Evolutionary conservation across 2,329 filamentous ascomycete species (phyloP), one percentile per base, ranked within the genome.

Genomic region (Sporothrix pallida): DNA sequence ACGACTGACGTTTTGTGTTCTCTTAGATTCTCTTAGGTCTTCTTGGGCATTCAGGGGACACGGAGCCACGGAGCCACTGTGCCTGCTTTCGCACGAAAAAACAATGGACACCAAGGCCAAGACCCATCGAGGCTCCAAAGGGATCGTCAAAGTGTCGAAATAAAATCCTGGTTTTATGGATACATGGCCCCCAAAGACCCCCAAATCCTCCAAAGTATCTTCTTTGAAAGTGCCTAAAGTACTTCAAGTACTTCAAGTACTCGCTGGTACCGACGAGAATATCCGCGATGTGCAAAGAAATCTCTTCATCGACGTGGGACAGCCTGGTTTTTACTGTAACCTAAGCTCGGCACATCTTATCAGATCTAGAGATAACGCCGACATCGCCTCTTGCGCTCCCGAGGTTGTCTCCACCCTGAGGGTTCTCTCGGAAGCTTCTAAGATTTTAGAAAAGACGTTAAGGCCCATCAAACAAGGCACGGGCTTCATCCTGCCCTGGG

Each of bases 331-430:
- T 70, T 42, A 46, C 65, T 71, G 72, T 50, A n/a, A 37, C 60
- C 50, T 17, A 42, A n/a, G 52, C 52, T 54, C 48, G 44, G 56
- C 42, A 44, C 54, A 87, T 86, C 85, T 87, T 86, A 87, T 87
- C 84, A 81, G 85, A 87, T 87, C 84, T 81, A 77, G 81, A 84
- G 85, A 87, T 87, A 85, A 85, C 77, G 78, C 83, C 83, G 83
- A 84, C 82, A 81, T 83, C 82, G 83, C 80, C 76, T 44, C n/a
- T 31, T 5, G 42, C 20, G 60, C 42, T 58, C 44, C 50, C 17
- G 15, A 58, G 75, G 71, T 65, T 75, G 50, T 50, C 73, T 74
- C 73, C 62, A 72, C 72, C 37, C 54, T 37, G 48, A 70, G 72
- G 72, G 37, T 62, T 71, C 42, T 63, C 44, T 62, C 70, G 58